These are phyloP conservation scores for Phylloporus rhodoxanthus DNA, from an alignment of 768 basidiomycete species.

Conservation along the genomic window DNA sequence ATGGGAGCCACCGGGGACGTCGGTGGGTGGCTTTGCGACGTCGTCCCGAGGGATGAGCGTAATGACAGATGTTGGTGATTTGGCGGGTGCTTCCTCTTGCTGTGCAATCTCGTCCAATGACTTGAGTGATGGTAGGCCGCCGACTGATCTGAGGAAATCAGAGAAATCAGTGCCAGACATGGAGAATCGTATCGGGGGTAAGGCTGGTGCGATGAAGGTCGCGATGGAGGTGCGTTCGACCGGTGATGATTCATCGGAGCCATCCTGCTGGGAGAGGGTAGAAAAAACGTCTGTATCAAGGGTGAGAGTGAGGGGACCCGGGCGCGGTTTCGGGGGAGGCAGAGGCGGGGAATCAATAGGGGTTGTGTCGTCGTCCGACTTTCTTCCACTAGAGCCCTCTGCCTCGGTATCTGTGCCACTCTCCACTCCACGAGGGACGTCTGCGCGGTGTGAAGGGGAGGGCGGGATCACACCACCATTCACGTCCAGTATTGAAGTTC, in stretches of 20 bases:
- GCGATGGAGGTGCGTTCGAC: slow-evolving; percentile 63
- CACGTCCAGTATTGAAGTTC: slow-evolving; percentile 18
- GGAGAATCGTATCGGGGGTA: slow-evolving; percentile 90
- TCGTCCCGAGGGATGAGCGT: slow-evolving; percentile 12
- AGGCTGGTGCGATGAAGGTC: slow-evolving; percentile 80
- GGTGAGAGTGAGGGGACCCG: slow-evolving; percentile 27
- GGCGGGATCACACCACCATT: slow-evolving; percentile 32
- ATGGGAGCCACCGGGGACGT: background rate
- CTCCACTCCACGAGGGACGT: slow-evolving; percentile 69
- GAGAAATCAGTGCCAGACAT: slow-evolving; percentile 79
- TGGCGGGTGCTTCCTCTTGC: slow-evolving; percentile 33
- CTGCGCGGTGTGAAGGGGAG: slow-evolving; percentile 58
- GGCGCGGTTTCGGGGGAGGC: slow-evolving; percentile 40
- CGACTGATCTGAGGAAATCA: slow-evolving; percentile 58
- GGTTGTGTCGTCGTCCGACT: slow-evolving; percentile 23
- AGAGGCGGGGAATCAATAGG: slow-evolving; percentile 33
- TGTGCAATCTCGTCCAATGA: slow-evolving; percentile 43
- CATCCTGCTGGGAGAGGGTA: slow-evolving; percentile 29
- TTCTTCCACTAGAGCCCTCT: slow-evolving; percentile 41
- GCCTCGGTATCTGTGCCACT: slow-evolving; percentile 70
- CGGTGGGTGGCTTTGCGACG: background rate
- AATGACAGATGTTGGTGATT: slow-evolving; percentile 17
- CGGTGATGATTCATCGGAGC: slow-evolving; percentile 54
- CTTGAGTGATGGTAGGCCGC: slow-evolving; percentile 43
- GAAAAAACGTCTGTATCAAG: slow-evolving; percentile 13